Percentiles rank a stretch among this genome's conserved stretches.
phyloP scores from a whole-genome alignment of 208 protist genomes.

The Leishmania braziliensis region DNA sequence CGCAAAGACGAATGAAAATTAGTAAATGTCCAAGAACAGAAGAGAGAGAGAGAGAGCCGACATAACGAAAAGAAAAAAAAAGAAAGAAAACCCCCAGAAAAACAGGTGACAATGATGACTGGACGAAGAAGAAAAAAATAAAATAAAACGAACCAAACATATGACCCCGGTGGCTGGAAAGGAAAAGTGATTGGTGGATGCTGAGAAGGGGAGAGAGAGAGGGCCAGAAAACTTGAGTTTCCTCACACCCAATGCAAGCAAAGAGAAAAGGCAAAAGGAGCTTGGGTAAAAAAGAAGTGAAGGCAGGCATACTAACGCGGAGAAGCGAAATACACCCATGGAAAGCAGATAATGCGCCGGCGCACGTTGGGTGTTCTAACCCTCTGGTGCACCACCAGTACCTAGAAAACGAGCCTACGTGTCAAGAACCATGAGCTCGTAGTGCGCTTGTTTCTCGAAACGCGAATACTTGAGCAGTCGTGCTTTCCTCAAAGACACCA shows the following conservation, averaged over 20 bases:
- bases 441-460: background rate
- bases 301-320: background rate
- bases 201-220: background rate
- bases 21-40: background rate
- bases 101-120: background rate
- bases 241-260: background rate
- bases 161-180: background rate
- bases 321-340: background rate
- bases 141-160: background rate
- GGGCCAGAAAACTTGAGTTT: background rate
- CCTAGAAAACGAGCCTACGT: background rate
- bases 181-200: background rate
- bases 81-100: background rate
- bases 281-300: background rate
- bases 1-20: too few species aligned
- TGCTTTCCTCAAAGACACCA: background rate
- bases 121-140: background rate
- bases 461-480: background rate
- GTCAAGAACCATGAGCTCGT: background rate
- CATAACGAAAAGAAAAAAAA: background rate
- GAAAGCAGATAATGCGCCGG: background rate
- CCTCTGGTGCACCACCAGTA: background rate
- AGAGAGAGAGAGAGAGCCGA: background rate
- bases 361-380: background rate
- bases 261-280: constrained; percentile 10